Base-by-base conservation (phyloP, 1,139 yeast genomes). In the Debaryomyces nepalensis region DNA sequence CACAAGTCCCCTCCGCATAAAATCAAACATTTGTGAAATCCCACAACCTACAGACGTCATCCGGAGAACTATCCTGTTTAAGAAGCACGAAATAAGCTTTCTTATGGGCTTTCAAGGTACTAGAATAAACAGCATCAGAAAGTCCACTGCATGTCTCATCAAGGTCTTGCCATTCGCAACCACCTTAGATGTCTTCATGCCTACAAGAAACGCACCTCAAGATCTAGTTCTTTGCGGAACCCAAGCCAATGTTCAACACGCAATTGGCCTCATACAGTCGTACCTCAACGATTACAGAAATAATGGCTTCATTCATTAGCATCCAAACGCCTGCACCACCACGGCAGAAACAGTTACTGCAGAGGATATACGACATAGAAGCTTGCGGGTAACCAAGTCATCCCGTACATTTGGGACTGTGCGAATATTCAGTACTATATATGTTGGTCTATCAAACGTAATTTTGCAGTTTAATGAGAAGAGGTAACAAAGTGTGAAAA, bases 101-200 rank as follows among this genome's bases (percentile, higher is more conserved):
- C 44, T 68, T 2, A 53, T 68, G 21, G 73, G 73, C 3, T 47
- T 49, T 20, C 54, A 59, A 12, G 72, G 70, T 1, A 39, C 43
- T 0, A 45, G 65, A 34, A 52, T 68, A 9, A 51, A 52, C 39
- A 40, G 50, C 6, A 63, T 68, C 11, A 50, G 71, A 37, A 39
- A 51, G n/a, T 49, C 51, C 19, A 51, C 67, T n/a, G 58, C 57
- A 5, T 68, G 72, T 46, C 47, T 48, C 30, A 63, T 68, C 11
- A 56, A 56, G 23, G 57, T 64, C 2, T 39, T 51, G 37, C 63
- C 63, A 2, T 39, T 51, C 10, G 41, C 44, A 5, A 53, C 47
- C 26, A 34, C 44, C 6, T 37, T 47, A 2, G 42, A 47, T 23
- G 31, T 48, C 15, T 35, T 27, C n/a, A 20, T 43, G 5, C 49